These are phyloP conservation scores for Juglanconis sp. DNA, from an alignment of 2,329 filamentous ascomycete species.

Conservation along the genomic window DNA sequence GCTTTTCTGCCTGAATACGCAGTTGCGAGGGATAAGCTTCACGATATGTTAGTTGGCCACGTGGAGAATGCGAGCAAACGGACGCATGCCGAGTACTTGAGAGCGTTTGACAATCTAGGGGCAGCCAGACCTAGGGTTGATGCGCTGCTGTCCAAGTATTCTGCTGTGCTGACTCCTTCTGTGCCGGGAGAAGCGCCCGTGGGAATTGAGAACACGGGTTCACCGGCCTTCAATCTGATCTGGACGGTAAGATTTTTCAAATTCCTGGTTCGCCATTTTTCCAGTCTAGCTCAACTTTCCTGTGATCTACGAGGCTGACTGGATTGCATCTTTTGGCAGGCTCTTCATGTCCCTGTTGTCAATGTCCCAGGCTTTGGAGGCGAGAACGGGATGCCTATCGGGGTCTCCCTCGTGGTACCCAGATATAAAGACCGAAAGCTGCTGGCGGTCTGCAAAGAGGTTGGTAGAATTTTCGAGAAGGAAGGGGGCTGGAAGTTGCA, in stretches of 20 bases:
- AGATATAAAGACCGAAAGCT: slow-evolving; percentile 43
- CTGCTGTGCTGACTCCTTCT: slow-evolving; percentile 56
- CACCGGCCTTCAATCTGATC: slow-evolving; percentile 46
- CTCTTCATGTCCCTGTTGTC: slow-evolving; percentile 59
- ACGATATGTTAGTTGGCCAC: slow-evolving; percentile 41
- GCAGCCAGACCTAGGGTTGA: slow-evolving; percentile 54
- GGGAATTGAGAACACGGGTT: slow-evolving; percentile 53
- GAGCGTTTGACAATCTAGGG: slow-evolving; percentile 54
- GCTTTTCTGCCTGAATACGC: slow-evolving; percentile 54
- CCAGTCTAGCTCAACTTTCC: too few species aligned
- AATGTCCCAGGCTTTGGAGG: slow-evolving; percentile 63
- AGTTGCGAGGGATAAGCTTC: slow-evolving; percentile 43
- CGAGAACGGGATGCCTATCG: slow-evolving; percentile 55
- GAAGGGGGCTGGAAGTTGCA: slow-evolving; percentile 32
- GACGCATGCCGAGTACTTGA: slow-evolving; percentile 45
- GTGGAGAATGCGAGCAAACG: slow-evolving; percentile 46
- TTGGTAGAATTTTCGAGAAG: slow-evolving; percentile 36
- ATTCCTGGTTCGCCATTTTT: background rate
- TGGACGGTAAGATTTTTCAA: slow-evolving; percentile 45
- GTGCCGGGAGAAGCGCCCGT: slow-evolving; percentile 57
- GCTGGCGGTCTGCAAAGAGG: slow-evolving; percentile 35
- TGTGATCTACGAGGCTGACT: background rate
- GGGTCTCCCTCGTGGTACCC: slow-evolving; percentile 48
- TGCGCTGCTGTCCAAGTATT: slow-evolving; percentile 46
- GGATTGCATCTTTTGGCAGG: slow-evolving; percentile 22